These are phyloP conservation scores for Penicillium malachiteum DNA, from an alignment of 495 filamentous ascomycete species.

Conservation along the genomic window DNA sequence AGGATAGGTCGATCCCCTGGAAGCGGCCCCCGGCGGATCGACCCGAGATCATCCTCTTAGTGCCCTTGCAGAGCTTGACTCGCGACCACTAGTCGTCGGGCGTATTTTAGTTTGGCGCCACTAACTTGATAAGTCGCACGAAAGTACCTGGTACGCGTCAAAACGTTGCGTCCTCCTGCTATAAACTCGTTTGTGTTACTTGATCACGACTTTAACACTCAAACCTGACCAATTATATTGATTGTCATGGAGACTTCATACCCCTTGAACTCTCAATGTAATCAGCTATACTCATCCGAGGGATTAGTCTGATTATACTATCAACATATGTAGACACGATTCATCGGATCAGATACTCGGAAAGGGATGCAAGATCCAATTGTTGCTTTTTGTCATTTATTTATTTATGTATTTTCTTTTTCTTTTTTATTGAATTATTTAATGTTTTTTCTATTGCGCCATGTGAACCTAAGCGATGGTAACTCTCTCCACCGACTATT, in stretches of 20 bases:
- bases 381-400: too few species aligned
- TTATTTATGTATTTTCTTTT: too few species aligned
- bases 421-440: too few species aligned
- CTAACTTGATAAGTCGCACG: not conserved
- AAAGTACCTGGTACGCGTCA: not conserved
- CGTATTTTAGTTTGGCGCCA: not conserved
- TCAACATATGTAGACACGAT: not conserved
- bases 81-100: not conserved
- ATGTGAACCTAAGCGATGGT: not conserved
- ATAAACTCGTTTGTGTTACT: not conserved
- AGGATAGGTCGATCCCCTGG: not conserved
- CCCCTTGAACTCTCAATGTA: not conserved
- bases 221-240: not conserved
- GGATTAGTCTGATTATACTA: not conserved
- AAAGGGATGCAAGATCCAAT: too few species aligned
- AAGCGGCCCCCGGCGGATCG: not conserved
- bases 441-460: too few species aligned
- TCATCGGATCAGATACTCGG: too few species aligned
- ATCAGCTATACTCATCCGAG: not conserved
- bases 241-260: not conserved
- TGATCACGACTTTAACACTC: not conserved
- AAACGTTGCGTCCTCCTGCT: not conserved
- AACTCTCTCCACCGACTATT: slow-evolving; percentile 10
- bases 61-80: slow-evolving; percentile 1
- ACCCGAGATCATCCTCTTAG: not conserved